These are phyloP conservation scores for Cladosporium oxysporum DNA, from an alignment of 2,329 filamentous ascomycete species.

Conservation along the genomic window DNA sequence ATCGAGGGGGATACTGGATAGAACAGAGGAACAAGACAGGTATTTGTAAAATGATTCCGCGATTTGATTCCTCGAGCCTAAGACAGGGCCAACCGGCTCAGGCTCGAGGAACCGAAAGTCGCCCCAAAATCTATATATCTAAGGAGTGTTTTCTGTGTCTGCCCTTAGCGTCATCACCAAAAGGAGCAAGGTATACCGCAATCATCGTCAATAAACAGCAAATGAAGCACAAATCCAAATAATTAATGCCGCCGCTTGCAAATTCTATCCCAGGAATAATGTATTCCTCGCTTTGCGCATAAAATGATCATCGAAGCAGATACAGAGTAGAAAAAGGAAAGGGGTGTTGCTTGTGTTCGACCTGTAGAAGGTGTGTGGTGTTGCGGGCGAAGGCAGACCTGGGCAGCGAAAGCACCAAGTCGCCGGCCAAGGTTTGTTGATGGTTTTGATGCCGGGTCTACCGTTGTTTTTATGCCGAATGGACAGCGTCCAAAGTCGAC, in stretches of 20 bases:
- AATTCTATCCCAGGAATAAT: conserved; percentile 2
- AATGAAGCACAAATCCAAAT: not conserved
- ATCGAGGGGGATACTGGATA: no score
- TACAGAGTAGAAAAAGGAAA: conserved; percentile 8
- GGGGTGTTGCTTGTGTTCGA: conserved; percentile 10
- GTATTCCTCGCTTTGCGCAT: conserved; percentile 1
- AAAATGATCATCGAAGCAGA: conserved; percentile 5
- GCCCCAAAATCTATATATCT: not conserved
- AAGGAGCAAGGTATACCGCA: not conserved
- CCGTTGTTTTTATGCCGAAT: not conserved
- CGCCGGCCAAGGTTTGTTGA: conserved; percentile 19
- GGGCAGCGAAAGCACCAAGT: conserved; percentile 18
- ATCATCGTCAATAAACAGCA: not conserved
- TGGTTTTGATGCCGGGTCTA: conserved; percentile 11
- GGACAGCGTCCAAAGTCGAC: conserved; percentile 20
- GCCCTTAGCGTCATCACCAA: not conserved
- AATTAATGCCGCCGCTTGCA: conserved; percentile 14
- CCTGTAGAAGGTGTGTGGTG: conserved; percentile 7
- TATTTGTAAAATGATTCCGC: not conserved
- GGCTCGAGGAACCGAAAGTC: not conserved
- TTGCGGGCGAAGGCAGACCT: conserved; percentile 5
- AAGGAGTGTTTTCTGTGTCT: not conserved
- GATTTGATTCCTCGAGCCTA: not conserved
- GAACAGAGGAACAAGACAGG: not conserved
- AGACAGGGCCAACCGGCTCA: conserved; percentile 1